Evolutionary conservation across 345 rosid species (phyloP), one percentile per base, ranked within the genome.

Genomic region (Carallia pectinifolia): DNA sequence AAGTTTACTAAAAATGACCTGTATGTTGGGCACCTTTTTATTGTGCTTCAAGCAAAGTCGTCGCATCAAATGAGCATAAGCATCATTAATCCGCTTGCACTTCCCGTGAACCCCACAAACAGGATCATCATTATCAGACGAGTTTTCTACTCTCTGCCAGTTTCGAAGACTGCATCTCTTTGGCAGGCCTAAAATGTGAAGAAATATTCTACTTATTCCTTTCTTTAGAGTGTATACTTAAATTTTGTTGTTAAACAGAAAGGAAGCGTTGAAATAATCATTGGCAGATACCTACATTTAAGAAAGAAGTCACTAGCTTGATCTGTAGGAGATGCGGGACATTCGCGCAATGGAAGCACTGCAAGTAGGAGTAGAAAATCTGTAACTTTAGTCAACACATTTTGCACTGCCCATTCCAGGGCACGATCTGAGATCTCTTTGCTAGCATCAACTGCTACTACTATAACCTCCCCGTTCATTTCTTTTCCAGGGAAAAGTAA

Each of bases 361-460:
- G 82, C 84, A 12, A 83, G 73, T 27, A 77, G 61, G 62, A 72
- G 29, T 6, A 83, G 6, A 39, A 77, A 69, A 62, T 83, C 86
- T 27, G 19, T 44, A 17, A 74, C 16, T 67, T 64, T 74, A 53
- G 58, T 50, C 27, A 55, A 19, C 2, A 78, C 74, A 61, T 80
- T 77, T 7, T 53, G 48, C 30, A 72, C 82, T 0, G 80, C 76
- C 86, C 86, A 83, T 58, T 77, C 74, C 0, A 83, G 62, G 34
- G 80, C 79, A 77, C 70, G 59, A 58, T 72, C 79, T 2, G 79
- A 70, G 50, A 77, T 80, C 58, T 77, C 84, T 60, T 77, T 75
- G 18, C 74, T 76, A 0, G 84, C 80, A 68, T 83, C 84, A 23
- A 80, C 72, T 6, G 78, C 84, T 44, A 83, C 84, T 19, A 83